A percentile compares a stretch with the other conserved stretches of the same genome.
Evolutionary conservation across 1,284 basidiomycete genomes (phyloP).

Genomic region (Fomitopsis pinicola): DNA sequence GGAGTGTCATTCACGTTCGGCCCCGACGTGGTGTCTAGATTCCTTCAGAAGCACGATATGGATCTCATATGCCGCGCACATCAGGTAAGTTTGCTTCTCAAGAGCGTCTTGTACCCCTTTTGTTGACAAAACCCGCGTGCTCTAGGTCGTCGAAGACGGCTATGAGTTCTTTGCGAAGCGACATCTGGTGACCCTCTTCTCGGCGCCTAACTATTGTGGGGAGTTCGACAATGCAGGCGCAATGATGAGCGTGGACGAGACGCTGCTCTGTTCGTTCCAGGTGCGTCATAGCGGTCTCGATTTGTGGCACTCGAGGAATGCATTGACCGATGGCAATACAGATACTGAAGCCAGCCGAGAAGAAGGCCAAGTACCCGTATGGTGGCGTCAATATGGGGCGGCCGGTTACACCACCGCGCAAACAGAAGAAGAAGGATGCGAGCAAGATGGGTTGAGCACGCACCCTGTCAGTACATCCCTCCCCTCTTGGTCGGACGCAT

Average conservation of each 20-base stretch:
- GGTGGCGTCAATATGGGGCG: constrained; percentile 77
- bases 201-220: constrained; percentile 96
- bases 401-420: constrained; percentile 78
- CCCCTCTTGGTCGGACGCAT: constrained; percentile 16
- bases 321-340: constrained; percentile 27
- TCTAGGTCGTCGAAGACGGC: constrained; percentile 94
- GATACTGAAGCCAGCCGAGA: constrained; percentile 99
- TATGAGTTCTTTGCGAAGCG: constrained; percentile 99
- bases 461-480: constrained; percentile 25
- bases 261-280: constrained; percentile 97
- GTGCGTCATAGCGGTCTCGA: constrained; percentile 41
- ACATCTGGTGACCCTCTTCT: constrained; percentile 96
- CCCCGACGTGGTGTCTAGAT: constrained; percentile 95
- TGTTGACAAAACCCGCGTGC: neutral
- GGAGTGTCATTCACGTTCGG: constrained; percentile 99
- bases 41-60: constrained; percentile 99
- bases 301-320: neutral
- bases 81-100: constrained; percentile 56
- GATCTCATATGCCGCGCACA: constrained; percentile 98
- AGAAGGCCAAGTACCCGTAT: constrained; percentile 93
- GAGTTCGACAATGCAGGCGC: constrained; percentile 99
- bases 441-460: constrained; percentile 58
- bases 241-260: constrained; percentile 99
- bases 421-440: constrained; percentile 80
- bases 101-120: neutral